Percentiles rank a stretch among this genome's conserved stretches.
phyloP scores from a whole-genome alignment of 176 grass and related monocot species.

The Echinochloa phyllopogon region DNA sequence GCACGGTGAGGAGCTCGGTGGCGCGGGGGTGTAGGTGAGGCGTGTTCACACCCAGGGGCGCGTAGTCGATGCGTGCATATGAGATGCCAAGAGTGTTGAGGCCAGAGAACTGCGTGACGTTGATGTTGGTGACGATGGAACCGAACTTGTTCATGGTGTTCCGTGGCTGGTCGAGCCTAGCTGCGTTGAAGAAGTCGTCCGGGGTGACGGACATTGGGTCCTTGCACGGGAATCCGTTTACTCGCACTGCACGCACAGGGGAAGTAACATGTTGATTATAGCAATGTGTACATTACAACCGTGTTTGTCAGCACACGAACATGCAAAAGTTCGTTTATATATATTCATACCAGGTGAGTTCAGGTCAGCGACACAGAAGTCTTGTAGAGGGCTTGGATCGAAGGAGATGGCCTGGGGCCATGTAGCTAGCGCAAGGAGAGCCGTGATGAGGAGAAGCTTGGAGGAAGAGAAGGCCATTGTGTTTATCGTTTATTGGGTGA shows the following conservation, averaged over 20 bases:
- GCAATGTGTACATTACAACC: no score
- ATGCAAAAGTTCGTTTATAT: no score
- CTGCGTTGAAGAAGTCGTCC: constrained; percentile 19
- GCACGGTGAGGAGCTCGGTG: constrained; percentile 6
- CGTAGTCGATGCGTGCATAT: background rate
- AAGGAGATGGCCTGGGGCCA: background rate
- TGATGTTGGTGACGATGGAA: background rate
- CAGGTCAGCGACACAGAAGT: background rate
- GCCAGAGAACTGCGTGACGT: no score
- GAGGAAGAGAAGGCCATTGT: background rate
- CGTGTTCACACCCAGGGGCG: background rate
- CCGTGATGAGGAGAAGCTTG: background rate
- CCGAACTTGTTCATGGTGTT: constrained; percentile 3
- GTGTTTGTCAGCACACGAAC: no score
- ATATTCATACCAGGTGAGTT: background rate
- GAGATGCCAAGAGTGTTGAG: constrained; percentile 11
- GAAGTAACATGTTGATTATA: background rate
- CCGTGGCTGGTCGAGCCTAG: background rate
- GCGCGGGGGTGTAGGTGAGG: background rate
- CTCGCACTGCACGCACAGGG: background rate
- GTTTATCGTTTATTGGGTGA: background rate
- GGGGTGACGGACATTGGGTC: constrained; percentile 10
- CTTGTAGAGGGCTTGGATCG: background rate
- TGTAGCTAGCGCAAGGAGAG: background rate
- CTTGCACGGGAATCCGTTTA: constrained; percentile 40